Evolutionary conservation across 768 basidiomycete genomes (phyloP).

Genomic region (Kwoniella sp.): DNA sequence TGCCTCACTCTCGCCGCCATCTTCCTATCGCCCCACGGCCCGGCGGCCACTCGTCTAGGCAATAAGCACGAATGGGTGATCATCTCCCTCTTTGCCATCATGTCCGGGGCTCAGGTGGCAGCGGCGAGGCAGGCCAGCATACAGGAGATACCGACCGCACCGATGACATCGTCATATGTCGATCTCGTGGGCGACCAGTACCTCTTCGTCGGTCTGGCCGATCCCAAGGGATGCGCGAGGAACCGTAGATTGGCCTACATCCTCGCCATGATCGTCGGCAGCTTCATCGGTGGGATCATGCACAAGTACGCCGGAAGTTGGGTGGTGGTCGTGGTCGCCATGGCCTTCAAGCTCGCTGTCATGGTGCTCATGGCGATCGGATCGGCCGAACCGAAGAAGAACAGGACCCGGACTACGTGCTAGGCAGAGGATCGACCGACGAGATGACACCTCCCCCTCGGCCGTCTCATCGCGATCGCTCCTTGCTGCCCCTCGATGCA

Average conservation of each 20-base stretch:
- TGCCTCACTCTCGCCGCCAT: slow-evolving; percentile 23
- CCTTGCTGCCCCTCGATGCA: too few species aligned
- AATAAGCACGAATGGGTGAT: slow-evolving; percentile 30
- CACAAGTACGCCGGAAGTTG: slow-evolving; percentile 34
- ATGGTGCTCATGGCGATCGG: slow-evolving; percentile 17
- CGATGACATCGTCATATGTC: slow-evolving; percentile 38
- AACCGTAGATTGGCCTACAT: slow-evolving; percentile 36
- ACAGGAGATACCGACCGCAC: slow-evolving; percentile 35
- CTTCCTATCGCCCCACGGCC: slow-evolving; percentile 24
- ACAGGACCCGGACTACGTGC: too few species aligned
- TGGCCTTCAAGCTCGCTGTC: slow-evolving; percentile 24
- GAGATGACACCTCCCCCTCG: too few species aligned
- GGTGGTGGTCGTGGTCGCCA: slow-evolving; percentile 33
- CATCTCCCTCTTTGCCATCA: slow-evolving; percentile 30
- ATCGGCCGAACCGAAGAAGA: slow-evolving; percentile 7
- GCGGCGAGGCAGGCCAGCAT: slow-evolving; percentile 34
- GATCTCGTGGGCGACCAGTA: slow-evolving; percentile 37
- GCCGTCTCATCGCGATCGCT: too few species aligned
- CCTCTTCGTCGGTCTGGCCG: slow-evolving; percentile 17
- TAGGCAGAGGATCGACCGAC: too few species aligned
- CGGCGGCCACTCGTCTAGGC: slow-evolving; percentile 8
- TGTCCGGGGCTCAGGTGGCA: slow-evolving; percentile 42
- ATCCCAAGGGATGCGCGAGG: slow-evolving; percentile 24
- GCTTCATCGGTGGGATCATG: slow-evolving; percentile 34
- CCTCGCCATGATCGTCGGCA: slow-evolving; percentile 32